phyloP scores from a whole-genome alignment of 1,284 basidiomycete species.

The Ganoderma sinense region DNA sequence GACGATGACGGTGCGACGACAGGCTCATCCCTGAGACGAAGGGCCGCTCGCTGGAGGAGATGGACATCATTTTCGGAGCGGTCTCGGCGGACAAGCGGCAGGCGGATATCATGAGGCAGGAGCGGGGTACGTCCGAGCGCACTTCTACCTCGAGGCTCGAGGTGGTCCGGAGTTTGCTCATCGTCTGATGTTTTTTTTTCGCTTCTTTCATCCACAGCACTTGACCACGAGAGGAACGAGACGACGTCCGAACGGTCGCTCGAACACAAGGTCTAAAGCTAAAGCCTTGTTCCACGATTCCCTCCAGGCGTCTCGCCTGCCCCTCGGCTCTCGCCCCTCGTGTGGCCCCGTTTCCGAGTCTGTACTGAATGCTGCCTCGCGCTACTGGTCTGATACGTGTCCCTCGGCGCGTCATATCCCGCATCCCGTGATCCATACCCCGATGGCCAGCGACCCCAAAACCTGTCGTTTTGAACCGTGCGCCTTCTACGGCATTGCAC shows the following conservation, averaged over 20 bases:
- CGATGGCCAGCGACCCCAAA: background rate
- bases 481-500: background rate
- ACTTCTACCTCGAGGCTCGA: constrained; percentile 68
- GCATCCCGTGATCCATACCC: background rate
- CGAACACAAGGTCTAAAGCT: constrained; percentile 29
- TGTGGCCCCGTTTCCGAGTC: background rate
- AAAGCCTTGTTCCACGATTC: no score
- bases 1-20: constrained; percentile 28
- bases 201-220: constrained; percentile 7
- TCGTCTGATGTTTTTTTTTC: background rate
- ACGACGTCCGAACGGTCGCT: constrained; percentile 32
- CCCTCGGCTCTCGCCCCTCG: background rate
- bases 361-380: background rate
- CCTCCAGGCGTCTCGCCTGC: background rate
- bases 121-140: constrained; percentile 56
- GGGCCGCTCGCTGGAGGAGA: constrained; percentile 76
- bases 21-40: constrained; percentile 80
- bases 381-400: background rate
- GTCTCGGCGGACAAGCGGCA: constrained; percentile 65
- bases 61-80: constrained; percentile 84
- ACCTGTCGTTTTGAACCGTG: background rate
- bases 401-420: background rate
- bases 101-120: constrained; percentile 57
- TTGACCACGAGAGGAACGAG: constrained; percentile 33
- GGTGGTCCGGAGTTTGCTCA: constrained; percentile 42